Percentiles rank a stretch among this genome's conserved stretches.
These are phyloP conservation scores for Alternaria brassicicola DNA, from an alignment of 2,329 filamentous ascomycete species.

Conservation along the genomic window DNA sequence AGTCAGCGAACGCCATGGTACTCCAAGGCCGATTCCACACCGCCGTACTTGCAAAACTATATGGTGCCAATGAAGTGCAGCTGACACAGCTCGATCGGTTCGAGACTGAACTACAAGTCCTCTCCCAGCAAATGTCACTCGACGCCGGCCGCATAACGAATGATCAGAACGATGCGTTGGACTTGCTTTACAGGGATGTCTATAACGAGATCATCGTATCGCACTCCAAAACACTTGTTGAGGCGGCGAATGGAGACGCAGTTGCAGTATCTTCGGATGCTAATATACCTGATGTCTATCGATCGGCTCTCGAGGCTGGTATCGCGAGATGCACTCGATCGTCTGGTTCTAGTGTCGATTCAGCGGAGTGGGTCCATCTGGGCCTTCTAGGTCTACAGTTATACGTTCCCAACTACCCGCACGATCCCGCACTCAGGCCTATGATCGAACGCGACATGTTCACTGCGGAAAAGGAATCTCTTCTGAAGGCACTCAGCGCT, in stretches of 20 bases:
- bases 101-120: conserved; percentile 47
- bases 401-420: conserved; percentile 84
- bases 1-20: conserved; percentile 27
- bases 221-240: conserved; percentile 26
- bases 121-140: conserved; percentile 46
- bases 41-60: conserved; percentile 37
- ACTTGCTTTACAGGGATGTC: conserved; percentile 32
- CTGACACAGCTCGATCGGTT: conserved; percentile 51
- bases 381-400: conserved; percentile 75
- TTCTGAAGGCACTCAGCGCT: conserved; percentile 64
- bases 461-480: conserved; percentile 59
- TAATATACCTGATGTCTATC: conserved; percentile 41
- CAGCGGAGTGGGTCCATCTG: conserved; percentile 73
- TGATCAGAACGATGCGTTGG: conserved; percentile 38
- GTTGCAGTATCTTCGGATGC: conserved; percentile 19
- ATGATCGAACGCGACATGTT: conserved; percentile 69
- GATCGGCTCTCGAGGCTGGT: conserved; percentile 31
- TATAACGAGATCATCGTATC: conserved; percentile 30
- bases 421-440: conserved; percentile 73
- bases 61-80: conserved; percentile 43
- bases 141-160: conserved; percentile 43
- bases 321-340: conserved; percentile 19
- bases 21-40: conserved; percentile 40
- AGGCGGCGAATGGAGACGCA: background rate
- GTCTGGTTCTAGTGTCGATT: conserved; percentile 35